phyloP scores from a whole-genome alignment of 1,139 yeast genomes.

The Lodderomyces metapsilosis region DNA sequence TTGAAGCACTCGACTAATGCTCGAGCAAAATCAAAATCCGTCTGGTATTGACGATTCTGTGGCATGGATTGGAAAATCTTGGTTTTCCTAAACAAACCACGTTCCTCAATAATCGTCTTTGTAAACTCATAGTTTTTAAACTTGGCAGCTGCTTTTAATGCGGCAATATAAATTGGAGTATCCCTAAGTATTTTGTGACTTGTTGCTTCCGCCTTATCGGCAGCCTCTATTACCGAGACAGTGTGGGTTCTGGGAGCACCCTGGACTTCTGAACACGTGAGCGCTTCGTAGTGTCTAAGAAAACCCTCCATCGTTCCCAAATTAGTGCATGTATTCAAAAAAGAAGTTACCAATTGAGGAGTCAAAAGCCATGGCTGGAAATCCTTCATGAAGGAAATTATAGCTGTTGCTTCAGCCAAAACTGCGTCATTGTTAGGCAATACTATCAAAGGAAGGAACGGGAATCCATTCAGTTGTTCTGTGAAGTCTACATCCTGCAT shows the following conservation, averaged over 20 bases:
- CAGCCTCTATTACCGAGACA: not conserved
- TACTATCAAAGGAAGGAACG: conserved; percentile 62
- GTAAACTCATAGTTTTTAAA: conserved; percentile 57
- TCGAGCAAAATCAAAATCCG: conserved; percentile 70
- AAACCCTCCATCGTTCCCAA: conserved; percentile 1
- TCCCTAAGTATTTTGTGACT: conserved; percentile 44
- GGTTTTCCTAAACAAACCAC: conserved; percentile 71
- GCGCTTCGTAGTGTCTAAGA: not conserved
- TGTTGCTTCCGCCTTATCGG: too few relatives aligned
- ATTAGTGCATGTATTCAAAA: conserved; percentile 41
- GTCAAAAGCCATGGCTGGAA: conserved; percentile 44
- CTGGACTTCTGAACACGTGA: not conserved
- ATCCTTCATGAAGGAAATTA: conserved; percentile 58
- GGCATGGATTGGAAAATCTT: conserved; percentile 40
- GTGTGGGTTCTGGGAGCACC: not conserved
- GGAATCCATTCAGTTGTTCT: conserved; percentile 42
- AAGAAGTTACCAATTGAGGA: conserved; percentile 45
- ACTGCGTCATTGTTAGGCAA: conserved; percentile 44
- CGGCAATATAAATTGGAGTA: conserved; percentile 57
- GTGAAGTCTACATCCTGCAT: conserved; percentile 27
- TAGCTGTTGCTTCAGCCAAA: conserved; percentile 74
- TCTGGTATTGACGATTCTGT: conserved; percentile 37
- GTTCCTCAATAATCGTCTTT: conserved; percentile 67
- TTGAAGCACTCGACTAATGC: conserved; percentile 58
- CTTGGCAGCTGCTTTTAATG: conserved; percentile 63